Evolutionary conservation across 495 filamentous ascomycete species (phyloP).

Genomic region (Platismatia glauca): DNA sequence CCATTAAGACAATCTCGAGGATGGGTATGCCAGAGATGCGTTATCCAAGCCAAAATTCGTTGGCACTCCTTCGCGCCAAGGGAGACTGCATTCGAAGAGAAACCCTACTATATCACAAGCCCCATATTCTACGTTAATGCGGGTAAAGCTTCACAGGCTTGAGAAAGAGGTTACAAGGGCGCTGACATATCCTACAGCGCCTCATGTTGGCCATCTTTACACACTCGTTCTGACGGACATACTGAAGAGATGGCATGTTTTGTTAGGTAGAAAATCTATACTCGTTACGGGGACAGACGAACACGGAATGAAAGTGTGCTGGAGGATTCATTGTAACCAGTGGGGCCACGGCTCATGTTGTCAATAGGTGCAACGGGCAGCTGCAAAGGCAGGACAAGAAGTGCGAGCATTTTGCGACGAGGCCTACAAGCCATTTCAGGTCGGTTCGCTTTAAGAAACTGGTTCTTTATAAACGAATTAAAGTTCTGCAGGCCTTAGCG

Average conservation of each 20-base stretch:
- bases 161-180: not conserved
- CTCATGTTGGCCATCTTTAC: slow-evolving; percentile 92
- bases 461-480: not conserved
- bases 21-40: slow-evolving; percentile 17
- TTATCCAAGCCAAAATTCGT: not conserved
- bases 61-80: slow-evolving; percentile 8
- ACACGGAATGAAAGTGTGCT: slow-evolving; percentile 72
- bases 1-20: not conserved
- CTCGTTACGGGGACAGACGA: slow-evolving; percentile 94
- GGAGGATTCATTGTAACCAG: not conserved
- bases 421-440: slow-evolving; percentile 43
- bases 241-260: slow-evolving; percentile 83
- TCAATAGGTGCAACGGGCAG: slow-evolving; percentile 70
- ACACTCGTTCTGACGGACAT: slow-evolving; percentile 86
- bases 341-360: not conserved
- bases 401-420: slow-evolving; percentile 54
- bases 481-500: slow-evolving; percentile 45
- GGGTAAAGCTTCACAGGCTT: slow-evolving; percentile 41
- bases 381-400: slow-evolving; percentile 52
- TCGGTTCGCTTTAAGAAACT: not conserved
- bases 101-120: slow-evolving; percentile 93
- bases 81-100: slow-evolving; percentile 32
- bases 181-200: slow-evolving; percentile 47
- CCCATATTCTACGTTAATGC: slow-evolving; percentile 99
- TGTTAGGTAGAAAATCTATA: slow-evolving; percentile 61